Evolutionary conservation across 176 grass and related monocot species (phyloP), one percentile per base, ranked within the genome.

Genomic region (Coix lacrymajobi): DNA sequence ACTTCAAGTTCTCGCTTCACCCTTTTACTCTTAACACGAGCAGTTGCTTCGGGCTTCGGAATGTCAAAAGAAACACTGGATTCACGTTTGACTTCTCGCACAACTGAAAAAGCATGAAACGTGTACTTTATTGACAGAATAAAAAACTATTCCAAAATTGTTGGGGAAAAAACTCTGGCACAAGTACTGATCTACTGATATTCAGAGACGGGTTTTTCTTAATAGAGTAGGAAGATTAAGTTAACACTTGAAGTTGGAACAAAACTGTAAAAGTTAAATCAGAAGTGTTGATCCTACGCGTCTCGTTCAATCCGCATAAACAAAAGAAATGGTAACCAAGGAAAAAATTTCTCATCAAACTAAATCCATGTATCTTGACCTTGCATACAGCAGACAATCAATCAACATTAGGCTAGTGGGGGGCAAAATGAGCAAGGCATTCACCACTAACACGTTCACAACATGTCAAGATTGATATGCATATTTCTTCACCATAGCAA

Each of bases 1-100:
- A 83, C 63, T 79, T 87, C 68, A 31, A 91, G 51, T 11, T 29
- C 77, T n/a, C 20, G 79, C 26, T 89, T 85, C 43, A 85, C 38
- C 67, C 82, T 85, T 88, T 85, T 94, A 69, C 66, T 91, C 73
- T 86, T 76, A 75, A 66, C 6, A 10, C 78, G 79, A 68, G 44
- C 56, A 68, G 43, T 41, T 5, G 13, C 32, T 69, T 85, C 78
- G 29, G 26, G 19, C 24, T 66, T 76, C 43, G 68, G 52, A 34
- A 37, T 19, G 34, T 69, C 73, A 87, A 51, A 75, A 65, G 61
- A 79, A 69, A 73, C 24, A 17, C 45, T 77, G 51, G 81, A 66
- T 71, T 64, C 87, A 31, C 7, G 22, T 40, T 89, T 85, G 72
- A 82, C 56, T 58, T 85, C 78, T 64, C 28, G 63, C 36, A 56